Evolutionary conservation across 768 basidiomycete genomes (phyloP), one percentile per base, ranked within the genome.

Genomic region (Lactifluus hygrophoroides): DNA sequence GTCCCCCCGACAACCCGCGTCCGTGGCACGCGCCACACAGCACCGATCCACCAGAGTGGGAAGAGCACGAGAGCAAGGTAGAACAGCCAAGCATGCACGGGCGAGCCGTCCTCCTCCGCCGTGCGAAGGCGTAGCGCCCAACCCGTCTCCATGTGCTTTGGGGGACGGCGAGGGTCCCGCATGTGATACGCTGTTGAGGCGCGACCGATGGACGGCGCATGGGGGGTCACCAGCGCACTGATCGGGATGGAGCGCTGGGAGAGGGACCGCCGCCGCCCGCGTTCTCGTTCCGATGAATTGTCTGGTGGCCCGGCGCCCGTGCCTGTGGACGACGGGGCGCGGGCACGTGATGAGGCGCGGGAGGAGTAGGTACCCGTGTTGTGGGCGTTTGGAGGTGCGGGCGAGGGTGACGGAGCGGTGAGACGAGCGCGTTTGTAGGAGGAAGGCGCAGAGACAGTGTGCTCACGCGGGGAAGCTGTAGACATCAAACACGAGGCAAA

Each of bases 161-260:
- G 77, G 5, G 86, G 86, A 63, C 76, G 84, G 19, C 82, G 79
- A 0, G 87, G 88, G 69, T 90, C 88, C 34, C 85, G 82, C 88
- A 90, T 90, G 66, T 90, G 86, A 64, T 83, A 90, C 17, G 75
- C 77, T 28, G 78, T 70, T 13, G 82, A 82, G 5, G 54, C 2
- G 45, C 73, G 76, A 37, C 75, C 72, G 38, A 91, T 66, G 8
- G 88, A 90, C 5, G 87, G 88, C 25, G 85, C 87, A 65, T 86
- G 87, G 0, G 88, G 88, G 3, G 86, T 83, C 43, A 91, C 77
- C 62, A 89, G 74, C 3, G 88, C 88, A 40, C 85, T 85, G 55
- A 91, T 80, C 3, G 88, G 88, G 21, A 91, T 85, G n/a, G 88
- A 90, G 13, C 77, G 74, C 67, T 84, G 82, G 3, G 87, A 86